Evolutionary conservation across 805 yeast species (phyloP).

Genomic region (Lachancea waltii): DNA sequence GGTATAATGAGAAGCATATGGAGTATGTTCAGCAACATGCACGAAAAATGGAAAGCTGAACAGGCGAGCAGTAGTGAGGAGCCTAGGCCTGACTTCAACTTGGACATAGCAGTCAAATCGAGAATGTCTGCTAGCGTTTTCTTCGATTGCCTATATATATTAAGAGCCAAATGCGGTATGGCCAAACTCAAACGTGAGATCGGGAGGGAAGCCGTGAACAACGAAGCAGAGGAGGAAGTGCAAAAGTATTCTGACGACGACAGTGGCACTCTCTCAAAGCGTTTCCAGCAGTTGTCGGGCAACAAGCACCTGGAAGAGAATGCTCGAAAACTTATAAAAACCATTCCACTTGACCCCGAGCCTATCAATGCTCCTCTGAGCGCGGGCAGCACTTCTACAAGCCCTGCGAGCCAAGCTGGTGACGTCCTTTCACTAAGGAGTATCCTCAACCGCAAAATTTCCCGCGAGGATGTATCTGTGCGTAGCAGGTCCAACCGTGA

Average conservation of each 20-base stretch:
- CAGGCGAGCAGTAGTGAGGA: constrained; percentile 24
- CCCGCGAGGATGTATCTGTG: neutral
- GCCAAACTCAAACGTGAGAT: constrained; percentile 46
- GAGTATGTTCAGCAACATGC: constrained; percentile 71
- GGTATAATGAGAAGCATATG: constrained; percentile 94
- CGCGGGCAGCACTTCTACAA: constrained; percentile 15
- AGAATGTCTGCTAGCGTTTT: constrained; percentile 91
- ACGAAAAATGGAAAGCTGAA: constrained; percentile 43
- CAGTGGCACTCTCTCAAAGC: constrained; percentile 21
- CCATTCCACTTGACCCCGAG: constrained; percentile 77
- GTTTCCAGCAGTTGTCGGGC: constrained; percentile 46
- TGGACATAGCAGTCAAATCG: constrained; percentile 56
- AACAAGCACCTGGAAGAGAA: constrained; percentile 59
- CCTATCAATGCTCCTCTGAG: constrained; percentile 45
- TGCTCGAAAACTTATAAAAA: constrained; percentile 67
- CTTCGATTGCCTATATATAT: constrained; percentile 80
- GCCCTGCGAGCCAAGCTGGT: constrained; percentile 15
- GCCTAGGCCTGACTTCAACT: constrained; percentile 27
- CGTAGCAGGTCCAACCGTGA: too few relatives aligned
- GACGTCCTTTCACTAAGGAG: constrained; percentile 18
- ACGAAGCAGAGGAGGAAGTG: constrained; percentile 33
- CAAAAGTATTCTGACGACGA: constrained; percentile 23
- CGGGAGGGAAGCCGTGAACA: constrained; percentile 21
- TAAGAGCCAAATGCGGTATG: constrained; percentile 86
- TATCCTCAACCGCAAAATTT: constrained; percentile 11